A percentile compares a stretch with the other conserved stretches of the same genome.
These are phyloP conservation scores for Waitea zeae DNA, from an alignment of 1,284 basidiomycete species.

Conservation along the genomic window DNA sequence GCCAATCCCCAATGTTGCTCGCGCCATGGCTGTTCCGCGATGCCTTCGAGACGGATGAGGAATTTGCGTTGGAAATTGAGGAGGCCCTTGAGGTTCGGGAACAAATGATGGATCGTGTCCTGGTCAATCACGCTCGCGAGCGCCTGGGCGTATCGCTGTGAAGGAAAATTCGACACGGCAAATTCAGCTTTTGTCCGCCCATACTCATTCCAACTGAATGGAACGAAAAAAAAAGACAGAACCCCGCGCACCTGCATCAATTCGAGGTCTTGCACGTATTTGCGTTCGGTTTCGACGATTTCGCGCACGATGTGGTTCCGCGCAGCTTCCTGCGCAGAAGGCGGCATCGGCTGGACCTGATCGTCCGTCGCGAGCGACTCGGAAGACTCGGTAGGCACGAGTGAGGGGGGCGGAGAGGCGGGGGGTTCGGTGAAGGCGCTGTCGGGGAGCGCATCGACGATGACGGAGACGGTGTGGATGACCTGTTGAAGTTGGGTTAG, in stretches of 20 bases:
- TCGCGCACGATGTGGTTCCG: conserved; percentile 63
- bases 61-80: conserved; percentile 96
- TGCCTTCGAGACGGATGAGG: conserved; percentile 85
- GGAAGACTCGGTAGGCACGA: conserved; percentile 37
- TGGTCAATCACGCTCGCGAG: conserved; percentile 79
- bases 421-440: conserved; percentile 52
- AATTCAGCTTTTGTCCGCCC: no score
- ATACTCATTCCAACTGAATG: no score
- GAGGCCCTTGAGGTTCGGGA: conserved; percentile 89
- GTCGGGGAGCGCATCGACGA: conserved; percentile 70
- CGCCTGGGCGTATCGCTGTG: conserved; percentile 69
- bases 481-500: conserved; percentile 34
- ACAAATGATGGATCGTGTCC: conserved; percentile 90
- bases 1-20: conserved; percentile 82
- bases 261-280: conserved; percentile 96
- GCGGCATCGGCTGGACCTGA: conserved; percentile 12
- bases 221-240: conserved; percentile 7
- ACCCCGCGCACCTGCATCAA: conserved; percentile 74
- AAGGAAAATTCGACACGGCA: not conserved
- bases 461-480: conserved; percentile 78
- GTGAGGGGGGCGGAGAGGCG: conserved; percentile 36
- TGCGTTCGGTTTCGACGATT: conserved; percentile 88
- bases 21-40: conserved; percentile 67
- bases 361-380: conserved; percentile 33
- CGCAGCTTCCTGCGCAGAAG: conserved; percentile 41